phyloP scores from a whole-genome alignment of 306 rosid genomes.

The Prosopis cineraria region DNA sequence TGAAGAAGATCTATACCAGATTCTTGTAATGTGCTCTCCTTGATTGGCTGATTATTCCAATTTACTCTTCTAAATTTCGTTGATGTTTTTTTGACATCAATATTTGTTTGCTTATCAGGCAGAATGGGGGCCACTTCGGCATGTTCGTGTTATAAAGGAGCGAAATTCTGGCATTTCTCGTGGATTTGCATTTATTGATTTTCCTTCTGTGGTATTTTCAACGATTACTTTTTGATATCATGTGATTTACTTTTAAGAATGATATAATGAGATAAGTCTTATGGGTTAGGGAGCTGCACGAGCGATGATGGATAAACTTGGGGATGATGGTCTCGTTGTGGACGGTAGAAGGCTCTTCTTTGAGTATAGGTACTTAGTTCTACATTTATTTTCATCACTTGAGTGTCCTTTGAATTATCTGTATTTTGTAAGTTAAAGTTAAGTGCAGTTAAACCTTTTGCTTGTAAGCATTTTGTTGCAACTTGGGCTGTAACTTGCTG shows the following conservation, averaged over 20 bases:
- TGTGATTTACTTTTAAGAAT: constrained; percentile 29
- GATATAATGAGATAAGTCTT: constrained; percentile 32
- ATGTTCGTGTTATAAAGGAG: constrained; percentile 96
- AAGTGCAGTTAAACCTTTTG: constrained; percentile 20
- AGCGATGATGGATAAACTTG: constrained; percentile 90
- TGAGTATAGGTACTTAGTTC: constrained; percentile 73
- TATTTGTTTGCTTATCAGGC: constrained; percentile 55
- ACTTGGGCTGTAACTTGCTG: constrained; percentile 50
- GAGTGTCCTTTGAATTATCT: constrained; percentile 8
- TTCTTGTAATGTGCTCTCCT: constrained; percentile 68
- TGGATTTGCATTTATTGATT: constrained; percentile 98
- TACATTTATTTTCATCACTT: neutral
- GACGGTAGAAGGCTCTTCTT: constrained; percentile 90
- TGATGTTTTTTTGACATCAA: constrained; percentile 13
- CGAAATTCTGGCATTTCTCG: constrained; percentile 92
- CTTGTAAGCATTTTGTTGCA: constrained; percentile 22
- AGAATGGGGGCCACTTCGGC: constrained; percentile 99
- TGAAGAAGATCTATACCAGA: constrained; percentile 95
- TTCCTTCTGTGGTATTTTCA: constrained; percentile 85
- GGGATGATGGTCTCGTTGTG: constrained; percentile 82
- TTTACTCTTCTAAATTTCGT: constrained; percentile 5
- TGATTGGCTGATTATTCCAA: constrained; percentile 32
- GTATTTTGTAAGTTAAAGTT: constrained; percentile 14
- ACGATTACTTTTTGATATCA: constrained; percentile 24
- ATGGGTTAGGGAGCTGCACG: constrained; percentile 82